Evolutionary conservation across 208 protist species (phyloP).

Genomic region (Leishmania guyanensis): DNA sequence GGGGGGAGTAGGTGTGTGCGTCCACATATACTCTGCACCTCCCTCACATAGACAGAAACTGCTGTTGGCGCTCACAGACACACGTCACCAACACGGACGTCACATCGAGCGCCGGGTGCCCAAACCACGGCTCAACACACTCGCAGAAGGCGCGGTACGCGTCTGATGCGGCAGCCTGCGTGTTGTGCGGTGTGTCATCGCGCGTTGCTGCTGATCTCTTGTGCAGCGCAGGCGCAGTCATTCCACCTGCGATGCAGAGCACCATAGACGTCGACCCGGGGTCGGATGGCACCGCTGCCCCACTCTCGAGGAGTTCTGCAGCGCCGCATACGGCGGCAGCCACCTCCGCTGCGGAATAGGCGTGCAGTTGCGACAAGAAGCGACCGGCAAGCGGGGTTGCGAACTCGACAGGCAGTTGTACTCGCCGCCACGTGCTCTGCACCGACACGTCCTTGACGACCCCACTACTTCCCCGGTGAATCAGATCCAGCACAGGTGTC

Average conservation of each 20-base stretch:
- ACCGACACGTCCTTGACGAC: constrained; percentile 4
- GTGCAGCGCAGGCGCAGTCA: constrained; percentile 1
- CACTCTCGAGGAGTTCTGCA: neutral
- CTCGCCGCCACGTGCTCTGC: constrained; percentile 39
- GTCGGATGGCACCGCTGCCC: neutral
- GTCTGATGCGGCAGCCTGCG: neutral
- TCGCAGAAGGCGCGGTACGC: constrained; percentile 17
- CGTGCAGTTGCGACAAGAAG: constrained; percentile 43
- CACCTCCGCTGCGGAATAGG: constrained; percentile 30
- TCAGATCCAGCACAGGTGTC: constrained; percentile 9
- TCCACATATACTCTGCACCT: neutral
- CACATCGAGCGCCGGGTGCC: constrained; percentile 1
- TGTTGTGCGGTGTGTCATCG: neutral
- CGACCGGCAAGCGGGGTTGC: constrained; percentile 31
- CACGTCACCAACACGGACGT: constrained; percentile 9
- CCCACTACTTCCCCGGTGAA: neutral
- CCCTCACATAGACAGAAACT: neutral
- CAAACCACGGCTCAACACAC: constrained; percentile 29
- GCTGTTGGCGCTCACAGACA: constrained; percentile 9
- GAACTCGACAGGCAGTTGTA: constrained; percentile 32
- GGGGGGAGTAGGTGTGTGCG: neutral
- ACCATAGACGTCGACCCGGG: constrained; percentile 16
- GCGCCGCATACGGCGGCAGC: neutral
- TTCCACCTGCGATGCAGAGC: constrained; percentile 27
- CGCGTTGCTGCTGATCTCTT: neutral